Evolutionary conservation across 1,284 basidiomycete species (phyloP), one percentile per base, ranked within the genome.

Genomic region (Boletus subluridellus): DNA sequence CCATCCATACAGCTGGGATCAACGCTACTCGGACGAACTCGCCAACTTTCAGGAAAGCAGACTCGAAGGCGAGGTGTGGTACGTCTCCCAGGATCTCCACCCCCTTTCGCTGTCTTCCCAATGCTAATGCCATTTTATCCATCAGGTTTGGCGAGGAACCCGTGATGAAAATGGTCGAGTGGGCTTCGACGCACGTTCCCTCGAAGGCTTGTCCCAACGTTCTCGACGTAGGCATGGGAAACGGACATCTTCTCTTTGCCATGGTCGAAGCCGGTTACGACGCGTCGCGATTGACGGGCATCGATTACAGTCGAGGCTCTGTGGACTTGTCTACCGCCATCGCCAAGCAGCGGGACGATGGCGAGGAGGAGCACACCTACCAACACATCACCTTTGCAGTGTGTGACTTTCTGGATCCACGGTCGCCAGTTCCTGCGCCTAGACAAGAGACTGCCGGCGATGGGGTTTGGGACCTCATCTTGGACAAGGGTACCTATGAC

Each of bases 41-140:
- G 72, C 73, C 47, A 91, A 89, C 67, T 95, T 92, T 63, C 75
- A 86, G 41, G 92, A 94, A 53, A 85, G 87, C 50, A 89, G 90
- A 12, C 92, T 95, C 71, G 92, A 94, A 70, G 93, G 94, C 41
- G 93, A 95, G 74, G 80, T 94, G 30, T 95, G 94, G 92, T 92
- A 60, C 39, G 76, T 65, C 4, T 53, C 17, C 12, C 17, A 24
- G 5, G 12, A 34, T 32, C 15, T 35, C 56, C 17, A 12, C 9
- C 44, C 38, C 26, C 28, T 34, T 30, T 37, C 46, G 21, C 47
- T 35, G 45, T 48, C 32, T 8, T 24, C 32, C 49, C 26, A 60
- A 41, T 8, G 38, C 21, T 21, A 21, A 21, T 45, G 9, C 39
- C 44, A 24, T 37, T 1, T 41, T 15, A 14, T 41, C 15, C n/a